Percentiles rank a stretch among this genome's conserved stretches.
These are phyloP conservation scores for Phytopythium oedochilum DNA, from an alignment of 352 stramenopile genomes.

Conservation along the genomic window DNA sequence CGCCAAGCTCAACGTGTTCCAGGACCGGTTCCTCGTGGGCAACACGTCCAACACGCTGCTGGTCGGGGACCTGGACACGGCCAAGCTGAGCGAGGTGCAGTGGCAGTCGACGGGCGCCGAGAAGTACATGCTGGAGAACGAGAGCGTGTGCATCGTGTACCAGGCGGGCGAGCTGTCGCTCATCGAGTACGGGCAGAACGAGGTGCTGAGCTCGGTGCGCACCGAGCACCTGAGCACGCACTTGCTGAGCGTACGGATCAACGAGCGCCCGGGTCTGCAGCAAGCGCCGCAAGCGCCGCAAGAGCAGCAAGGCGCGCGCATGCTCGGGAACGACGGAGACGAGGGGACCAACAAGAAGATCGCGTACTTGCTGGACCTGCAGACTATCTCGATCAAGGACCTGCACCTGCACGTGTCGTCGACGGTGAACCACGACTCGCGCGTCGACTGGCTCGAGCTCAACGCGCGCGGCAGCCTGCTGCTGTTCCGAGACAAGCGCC, in stretches of 20 bases:
- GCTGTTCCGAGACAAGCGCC: conserved; percentile 91
- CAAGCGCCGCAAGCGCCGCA: not conserved
- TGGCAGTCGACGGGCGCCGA: conserved; percentile 86
- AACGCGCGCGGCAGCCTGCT: conserved; percentile 89
- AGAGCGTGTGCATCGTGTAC: conserved; percentile 89
- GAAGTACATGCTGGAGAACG: conserved; percentile 96
- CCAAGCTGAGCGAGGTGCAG: conserved; percentile 90
- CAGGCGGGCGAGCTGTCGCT: conserved; percentile 90
- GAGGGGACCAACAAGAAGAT: conserved; percentile 90
- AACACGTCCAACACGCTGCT: conserved; percentile 92
- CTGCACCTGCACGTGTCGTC: conserved; percentile 71
- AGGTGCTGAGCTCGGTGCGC: conserved; percentile 86
- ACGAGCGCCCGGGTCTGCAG: conserved; percentile 68
- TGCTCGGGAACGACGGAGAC: conserved; percentile 21
- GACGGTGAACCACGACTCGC: conserved; percentile 89
- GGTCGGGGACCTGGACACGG: conserved; percentile 88
- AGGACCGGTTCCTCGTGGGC: conserved; percentile 89
- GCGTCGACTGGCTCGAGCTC: conserved; percentile 94
- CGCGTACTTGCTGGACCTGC: conserved; percentile 90
- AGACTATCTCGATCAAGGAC: conserved; percentile 91
- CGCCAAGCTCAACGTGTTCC: conserved; percentile 93
- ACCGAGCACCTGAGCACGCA: conserved; percentile 91
- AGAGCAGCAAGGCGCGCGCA: not conserved
- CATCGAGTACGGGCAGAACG: conserved; percentile 93
- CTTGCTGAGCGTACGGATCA: conserved; percentile 91